A percentile compares a stretch with the other conserved stretches of the same genome.
phyloP scores from a whole-genome alignment of 2,329 filamentous ascomycete genomes.

The Chaetomiaceae sp. region DNA sequence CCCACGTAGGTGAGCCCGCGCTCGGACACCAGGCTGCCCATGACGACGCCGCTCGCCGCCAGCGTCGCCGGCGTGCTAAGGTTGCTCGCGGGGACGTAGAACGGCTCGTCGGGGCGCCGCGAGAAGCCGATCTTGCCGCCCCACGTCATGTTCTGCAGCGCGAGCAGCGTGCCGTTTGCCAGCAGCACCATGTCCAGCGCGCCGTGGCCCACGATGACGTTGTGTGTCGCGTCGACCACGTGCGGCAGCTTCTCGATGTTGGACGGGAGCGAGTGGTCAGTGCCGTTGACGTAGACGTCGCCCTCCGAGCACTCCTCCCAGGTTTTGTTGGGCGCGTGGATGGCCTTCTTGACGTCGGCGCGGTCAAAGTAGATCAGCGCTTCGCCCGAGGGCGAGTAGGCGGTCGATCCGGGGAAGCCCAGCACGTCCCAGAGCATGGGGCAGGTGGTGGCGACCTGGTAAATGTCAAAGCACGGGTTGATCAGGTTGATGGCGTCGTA shows the following conservation, averaged over 20 bases:
- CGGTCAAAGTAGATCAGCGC: conserved; percentile 65
- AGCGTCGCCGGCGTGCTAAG: conserved; percentile 30
- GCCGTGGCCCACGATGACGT: conserved; percentile 69
- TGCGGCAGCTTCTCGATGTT: conserved; percentile 55
- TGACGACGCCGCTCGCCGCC: conserved; percentile 53
- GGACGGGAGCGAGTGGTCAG: conserved; percentile 49
- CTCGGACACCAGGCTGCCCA: conserved; percentile 67
- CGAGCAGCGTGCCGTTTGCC: conserved; percentile 62
- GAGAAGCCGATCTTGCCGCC: conserved; percentile 66
- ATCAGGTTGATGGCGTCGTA: conserved; percentile 44
- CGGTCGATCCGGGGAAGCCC: conserved; percentile 58
- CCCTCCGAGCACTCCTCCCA: conserved; percentile 24
- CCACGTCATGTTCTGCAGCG: conserved; percentile 79
- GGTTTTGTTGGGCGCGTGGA: conserved; percentile 59
- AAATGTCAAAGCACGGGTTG: conserved; percentile 78
- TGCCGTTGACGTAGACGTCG: conserved; percentile 34
- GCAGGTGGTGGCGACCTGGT: conserved; percentile 66
- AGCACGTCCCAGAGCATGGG: conserved; percentile 64
- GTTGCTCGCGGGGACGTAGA: conserved; percentile 62
- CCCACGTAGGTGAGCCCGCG: conserved; percentile 67
- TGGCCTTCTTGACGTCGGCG: conserved; percentile 61
- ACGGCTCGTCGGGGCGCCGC: conserved; percentile 49
- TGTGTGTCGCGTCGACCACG: conserved; percentile 66
- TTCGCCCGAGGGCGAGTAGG: conserved; percentile 58
- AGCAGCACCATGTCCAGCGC: conserved; percentile 62